Evolutionary conservation across 192 early-diverging fungal species (phyloP).

Genomic region (Coemansia javaensis): DNA sequence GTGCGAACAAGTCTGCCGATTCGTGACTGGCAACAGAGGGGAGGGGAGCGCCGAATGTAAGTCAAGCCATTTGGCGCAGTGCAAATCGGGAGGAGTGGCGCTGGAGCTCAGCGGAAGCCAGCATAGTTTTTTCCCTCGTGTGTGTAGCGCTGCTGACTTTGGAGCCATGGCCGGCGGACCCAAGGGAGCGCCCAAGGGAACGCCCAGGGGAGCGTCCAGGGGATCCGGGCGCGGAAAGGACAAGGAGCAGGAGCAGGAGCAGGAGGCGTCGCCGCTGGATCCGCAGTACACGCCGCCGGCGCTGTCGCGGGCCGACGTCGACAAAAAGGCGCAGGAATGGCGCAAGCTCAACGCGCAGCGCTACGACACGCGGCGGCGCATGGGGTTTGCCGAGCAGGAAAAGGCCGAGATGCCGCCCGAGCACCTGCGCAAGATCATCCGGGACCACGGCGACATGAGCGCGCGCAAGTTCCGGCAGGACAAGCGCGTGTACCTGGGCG

Average conservation of each 20-base stretch:
- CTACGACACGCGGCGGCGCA: conserved; percentile 91
- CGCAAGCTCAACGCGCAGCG: conserved; percentile 82
- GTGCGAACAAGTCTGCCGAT: too few relatives aligned
- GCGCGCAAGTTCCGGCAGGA: conserved; percentile 94
- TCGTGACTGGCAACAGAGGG: too few relatives aligned
- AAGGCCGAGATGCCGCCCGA: conserved; percentile 98
- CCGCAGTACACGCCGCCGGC: conserved; percentile 29
- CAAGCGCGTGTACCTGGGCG: conserved; percentile 97
- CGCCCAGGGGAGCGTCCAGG: background rate
- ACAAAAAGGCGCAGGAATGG: conserved; percentile 83
- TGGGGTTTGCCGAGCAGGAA: conserved; percentile 89
- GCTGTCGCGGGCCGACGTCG: conserved; percentile 17
- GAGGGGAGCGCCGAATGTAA: too few relatives aligned
- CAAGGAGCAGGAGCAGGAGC: conserved; percentile 4
- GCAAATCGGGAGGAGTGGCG: too few relatives aligned
- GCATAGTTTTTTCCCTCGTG: too few relatives aligned
- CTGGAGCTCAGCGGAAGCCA: too few relatives aligned
- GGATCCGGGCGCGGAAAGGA: too few relatives aligned
- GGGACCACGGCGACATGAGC: conserved; percentile 99
- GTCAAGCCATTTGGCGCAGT: too few relatives aligned
- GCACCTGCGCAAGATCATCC: conserved; percentile 96
- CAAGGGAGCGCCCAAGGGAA: too few relatives aligned
- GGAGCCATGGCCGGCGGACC: too few relatives aligned
- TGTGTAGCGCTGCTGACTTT: too few relatives aligned
- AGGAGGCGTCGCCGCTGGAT: conserved; percentile 16